Percentiles rank a stretch among this genome's conserved stretches.
Conservation (phyloP, 2,329 filamentous ascomycete genomes). For the Zymoseptoria passerinii region DNA sequence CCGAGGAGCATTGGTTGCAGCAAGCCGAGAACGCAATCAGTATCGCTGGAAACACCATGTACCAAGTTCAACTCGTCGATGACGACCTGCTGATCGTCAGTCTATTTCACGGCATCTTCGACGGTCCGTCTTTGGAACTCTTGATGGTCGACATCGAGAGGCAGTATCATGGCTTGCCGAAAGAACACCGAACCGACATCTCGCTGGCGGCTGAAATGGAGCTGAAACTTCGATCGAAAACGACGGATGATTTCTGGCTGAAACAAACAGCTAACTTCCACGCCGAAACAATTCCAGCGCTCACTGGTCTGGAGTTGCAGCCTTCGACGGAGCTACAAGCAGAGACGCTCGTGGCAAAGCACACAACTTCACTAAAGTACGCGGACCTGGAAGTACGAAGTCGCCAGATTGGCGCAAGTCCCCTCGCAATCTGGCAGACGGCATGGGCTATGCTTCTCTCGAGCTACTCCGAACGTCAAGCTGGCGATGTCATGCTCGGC, state of each 20-base stretch:
- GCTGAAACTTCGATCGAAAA: slow-evolving; percentile 1
- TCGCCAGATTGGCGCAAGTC: slow-evolving; percentile 1
- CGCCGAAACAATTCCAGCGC: slow-evolving; percentile 4
- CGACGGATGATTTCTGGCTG: slow-evolving; percentile 4
- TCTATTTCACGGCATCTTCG: slow-evolving; percentile 12
- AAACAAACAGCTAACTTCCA: slow-evolving; percentile 3
- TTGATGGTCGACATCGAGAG: slow-evolving; percentile 6
- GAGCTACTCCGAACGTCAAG: slow-evolving; percentile 14
- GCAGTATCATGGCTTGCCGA: background rate
- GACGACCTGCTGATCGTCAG: slow-evolving; percentile 3
- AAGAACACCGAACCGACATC: slow-evolving; percentile 1
- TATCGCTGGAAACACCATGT: slow-evolving; percentile 2
- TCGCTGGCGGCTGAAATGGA: slow-evolving; percentile 4
- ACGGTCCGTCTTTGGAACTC: slow-evolving; percentile 10
- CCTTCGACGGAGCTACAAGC: background rate
- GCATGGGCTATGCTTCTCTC: slow-evolving; percentile 7
- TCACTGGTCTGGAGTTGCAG: slow-evolving; percentile 3
- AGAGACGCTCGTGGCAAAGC: slow-evolving; percentile 2
- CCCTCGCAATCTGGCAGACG: slow-evolving; percentile 8
- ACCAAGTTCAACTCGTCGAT: slow-evolving; percentile 1
- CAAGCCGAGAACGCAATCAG: slow-evolving; percentile 6
- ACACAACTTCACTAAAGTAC: background rate
- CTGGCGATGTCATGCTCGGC: slow-evolving; percentile 60
- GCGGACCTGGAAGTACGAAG: background rate
- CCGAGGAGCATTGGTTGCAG: background rate